Base-by-base conservation (phyloP, 1,284 basidiomycete species). In the Marasmius oreades region DNA sequence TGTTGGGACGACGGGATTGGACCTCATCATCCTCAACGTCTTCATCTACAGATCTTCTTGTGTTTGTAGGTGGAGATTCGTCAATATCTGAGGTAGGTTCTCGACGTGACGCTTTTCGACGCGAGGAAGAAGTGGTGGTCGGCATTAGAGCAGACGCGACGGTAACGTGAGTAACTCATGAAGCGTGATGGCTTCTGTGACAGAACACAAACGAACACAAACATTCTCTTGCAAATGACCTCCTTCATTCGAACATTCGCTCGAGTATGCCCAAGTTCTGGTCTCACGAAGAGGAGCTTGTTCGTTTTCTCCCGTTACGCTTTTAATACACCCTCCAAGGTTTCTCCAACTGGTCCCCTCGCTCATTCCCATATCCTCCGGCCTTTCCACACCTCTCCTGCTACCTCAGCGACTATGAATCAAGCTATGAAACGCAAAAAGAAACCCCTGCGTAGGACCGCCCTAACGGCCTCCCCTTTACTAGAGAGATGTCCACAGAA, bases 401-500 rank as follows among this genome's bases (percentile, higher is more conserved):
- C 79, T 12, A 67, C 81, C 3, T 70, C 75, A 56, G 79, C 80
- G 44, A 95, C 93, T 1, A 81, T 95, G 63, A 93, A 94, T 73
- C 92, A 95, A 70, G 83, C 89, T 4, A 90, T 88, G 73, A 77
- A 80, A 28, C 78, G 85, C 62, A 80, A 80, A 64, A 75, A 74
- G 64, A 77, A 79, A 63, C 75, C 77, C 55, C 81, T 81, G 55
- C 70, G 66, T 47, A 81, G 77, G 59, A 62, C 74, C 12, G 69
- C 70, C 55, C 76, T 80, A 56, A 79, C 86, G 20, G 86, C 82
- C 66, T 85, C 92, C 4, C 94, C 94, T 1, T 82, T 95, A 10
- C 81, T 98, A 23, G 77, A 90, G 60, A 77, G 72, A 31, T 88
- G 83, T 68, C 90, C 88, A 11, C 94, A 97, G 74, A 86, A 86